A percentile compares a stretch with the other conserved stretches of the same genome.
Conservation (phyloP, 306 rosid genomes). For the Phaseolus lunatus region DNA sequence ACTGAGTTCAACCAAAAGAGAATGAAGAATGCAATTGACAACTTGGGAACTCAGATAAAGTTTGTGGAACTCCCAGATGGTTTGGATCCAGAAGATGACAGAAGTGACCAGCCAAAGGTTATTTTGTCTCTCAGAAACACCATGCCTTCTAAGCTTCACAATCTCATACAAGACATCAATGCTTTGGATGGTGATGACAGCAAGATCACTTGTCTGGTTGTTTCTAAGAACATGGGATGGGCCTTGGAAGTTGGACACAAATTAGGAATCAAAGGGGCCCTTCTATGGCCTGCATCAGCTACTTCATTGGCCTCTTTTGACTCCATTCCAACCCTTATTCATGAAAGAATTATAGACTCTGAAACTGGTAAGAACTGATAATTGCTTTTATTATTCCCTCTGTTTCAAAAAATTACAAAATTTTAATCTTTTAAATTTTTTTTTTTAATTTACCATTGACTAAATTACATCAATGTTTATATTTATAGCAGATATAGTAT, state of each 20-base stretch:
- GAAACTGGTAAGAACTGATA: conserved; percentile 11
- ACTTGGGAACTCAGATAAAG: conserved; percentile 16
- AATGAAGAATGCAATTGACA: not conserved
- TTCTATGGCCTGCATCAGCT: conserved; percentile 59
- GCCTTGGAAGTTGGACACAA: conserved; percentile 48
- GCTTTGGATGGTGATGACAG: conserved; percentile 20
- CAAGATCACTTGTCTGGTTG: conserved; percentile 46
- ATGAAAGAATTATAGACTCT: conserved; percentile 44
- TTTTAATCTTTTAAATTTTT: no score
- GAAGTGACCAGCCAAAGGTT: conserved; percentile 25
- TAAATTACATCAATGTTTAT: no score
- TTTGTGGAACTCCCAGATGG: conserved; percentile 51
- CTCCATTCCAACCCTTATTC: conserved; percentile 49
- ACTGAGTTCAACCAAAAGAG: conserved; percentile 29
- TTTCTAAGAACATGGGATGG: conserved; percentile 54
- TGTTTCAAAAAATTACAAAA: no score
- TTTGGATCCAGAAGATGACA: conserved; percentile 46
- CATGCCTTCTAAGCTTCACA: conserved; percentile 47
- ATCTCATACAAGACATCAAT: conserved; percentile 48
- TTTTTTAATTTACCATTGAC: no score
- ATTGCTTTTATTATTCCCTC: no score
- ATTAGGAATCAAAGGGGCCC: conserved; percentile 50
- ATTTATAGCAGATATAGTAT: no score
- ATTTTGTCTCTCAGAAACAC: conserved; percentile 33
- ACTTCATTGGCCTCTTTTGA: conserved; percentile 39